Percentiles rank a stretch among this genome's conserved stretches.
These are phyloP conservation scores for Usnea hakonensis DNA, from an alignment of 495 filamentous ascomycete genomes.

Conservation along the genomic window DNA sequence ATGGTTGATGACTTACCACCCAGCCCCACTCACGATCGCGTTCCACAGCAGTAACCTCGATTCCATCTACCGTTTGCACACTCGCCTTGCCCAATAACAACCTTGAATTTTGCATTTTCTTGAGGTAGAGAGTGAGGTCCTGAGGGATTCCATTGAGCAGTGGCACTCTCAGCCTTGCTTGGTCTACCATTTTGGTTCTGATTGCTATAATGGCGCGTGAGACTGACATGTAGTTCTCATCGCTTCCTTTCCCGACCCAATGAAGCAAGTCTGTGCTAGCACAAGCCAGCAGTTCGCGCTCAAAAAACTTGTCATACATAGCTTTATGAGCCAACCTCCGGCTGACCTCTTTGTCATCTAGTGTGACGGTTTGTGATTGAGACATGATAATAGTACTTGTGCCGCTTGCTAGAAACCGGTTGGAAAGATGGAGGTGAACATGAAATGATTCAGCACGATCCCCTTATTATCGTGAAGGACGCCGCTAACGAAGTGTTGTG, in stretches of 20 bases:
- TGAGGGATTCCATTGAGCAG: background rate
- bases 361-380: background rate
- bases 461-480: too few species aligned
- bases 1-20: background rate
- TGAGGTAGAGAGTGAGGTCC: background rate
- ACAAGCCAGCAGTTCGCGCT: background rate
- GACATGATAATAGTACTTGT: background rate
- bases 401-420: too few species aligned
- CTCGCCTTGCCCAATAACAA: background rate
- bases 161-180: background rate
- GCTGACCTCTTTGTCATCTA: background rate
- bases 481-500: too few species aligned
- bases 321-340: background rate
- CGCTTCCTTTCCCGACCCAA: background rate
- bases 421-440: too few species aligned
- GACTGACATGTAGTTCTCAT: background rate
- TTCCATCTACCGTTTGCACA: background rate
- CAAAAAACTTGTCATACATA: background rate
- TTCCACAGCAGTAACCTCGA: background rate
- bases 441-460: too few species aligned
- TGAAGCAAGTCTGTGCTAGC: background rate
- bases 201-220: background rate
- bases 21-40: background rate
- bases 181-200: background rate
- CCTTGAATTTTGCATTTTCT: background rate